Base-by-base conservation (phyloP, 164 flowering plant species). In the Sedum album region DNA sequence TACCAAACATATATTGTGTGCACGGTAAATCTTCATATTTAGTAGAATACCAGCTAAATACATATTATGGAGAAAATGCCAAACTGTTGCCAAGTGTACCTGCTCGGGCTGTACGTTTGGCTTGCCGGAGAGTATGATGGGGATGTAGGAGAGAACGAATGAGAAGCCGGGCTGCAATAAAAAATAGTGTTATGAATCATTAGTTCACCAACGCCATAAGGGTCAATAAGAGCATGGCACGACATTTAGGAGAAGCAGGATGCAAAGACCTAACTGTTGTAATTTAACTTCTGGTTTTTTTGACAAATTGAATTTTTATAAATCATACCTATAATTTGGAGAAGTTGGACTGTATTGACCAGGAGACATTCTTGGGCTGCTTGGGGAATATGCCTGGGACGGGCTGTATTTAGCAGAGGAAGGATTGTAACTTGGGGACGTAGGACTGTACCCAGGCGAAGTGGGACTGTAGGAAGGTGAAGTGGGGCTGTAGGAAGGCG, bases 101-200 rank as follows among this genome's bases (percentile, higher is more conserved):
- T 95, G 93, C 91, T 90, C 20, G 99, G 96, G 74, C 96, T 92
- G 74, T 88, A 94, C 5, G 90, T 80, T 67, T 96, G 99, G 69
- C 97, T 92, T 60, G 97, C 85, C 13, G 92, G 96, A 4, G 97
- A 91, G 74, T 88, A 85, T 17, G 96, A 80, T 66, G 97, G 97
- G 71, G 97, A 91, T 18, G 97, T 91, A 8, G 97, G 96, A n/a
- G 97, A 94, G 76, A 91, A 94, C 35, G 97, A 86, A 38, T 95
- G 95, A n/a, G 97, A 89, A 6, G 97, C 90, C 38, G 96, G 97
- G 79, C 97, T 92, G 86, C 77, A 80, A 78, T 20, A 75, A 73
- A 68, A 28, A 36, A 35, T 66, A 44, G 3, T 55, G n/a, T n/a
- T 35, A 36, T 15, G 21, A 23, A 53, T 13, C 4, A 53, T 21